These are phyloP conservation scores for Pyrenopolyporus hunteri DNA, from an alignment of 495 filamentous ascomycete genomes.

Conservation along the genomic window DNA sequence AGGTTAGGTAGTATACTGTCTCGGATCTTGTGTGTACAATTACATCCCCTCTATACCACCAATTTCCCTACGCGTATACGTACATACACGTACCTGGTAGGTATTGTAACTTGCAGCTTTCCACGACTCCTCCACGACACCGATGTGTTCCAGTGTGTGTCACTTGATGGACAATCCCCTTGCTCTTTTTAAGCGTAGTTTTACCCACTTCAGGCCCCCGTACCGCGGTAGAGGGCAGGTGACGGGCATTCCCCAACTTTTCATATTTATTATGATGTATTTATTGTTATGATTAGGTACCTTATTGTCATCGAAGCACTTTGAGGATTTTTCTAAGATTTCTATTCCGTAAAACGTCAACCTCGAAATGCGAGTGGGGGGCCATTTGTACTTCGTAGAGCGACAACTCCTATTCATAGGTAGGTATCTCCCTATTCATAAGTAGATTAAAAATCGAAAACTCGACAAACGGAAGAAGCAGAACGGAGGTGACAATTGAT, in stretches of 20 bases:
- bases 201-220: conserved; percentile 33
- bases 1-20: too few species aligned
- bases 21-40: too few species aligned
- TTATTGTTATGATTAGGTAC: too few species aligned
- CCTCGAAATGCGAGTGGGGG: too few species aligned
- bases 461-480: background rate
- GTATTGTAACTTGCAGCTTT: too few species aligned
- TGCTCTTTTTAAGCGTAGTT: background rate
- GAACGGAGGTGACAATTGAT: conserved; percentile 12
- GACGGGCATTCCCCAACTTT: conserved; percentile 10
- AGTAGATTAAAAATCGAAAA: background rate
- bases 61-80: too few species aligned
- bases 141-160: conserved; percentile 23
- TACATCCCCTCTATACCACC: too few species aligned
- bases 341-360: too few species aligned
- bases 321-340: too few species aligned
- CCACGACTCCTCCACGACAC: background rate
- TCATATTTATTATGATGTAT: background rate
- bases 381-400: too few species aligned
- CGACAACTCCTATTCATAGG: background rate
- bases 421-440: background rate
- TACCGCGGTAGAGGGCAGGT: conserved; percentile 18
- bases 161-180: conserved; percentile 24
- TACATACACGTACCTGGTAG: too few species aligned
- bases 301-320: too few species aligned